Base-by-base conservation (phyloP, 192 early-diverging fungal genomes). In the Backusella australiensis region DNA sequence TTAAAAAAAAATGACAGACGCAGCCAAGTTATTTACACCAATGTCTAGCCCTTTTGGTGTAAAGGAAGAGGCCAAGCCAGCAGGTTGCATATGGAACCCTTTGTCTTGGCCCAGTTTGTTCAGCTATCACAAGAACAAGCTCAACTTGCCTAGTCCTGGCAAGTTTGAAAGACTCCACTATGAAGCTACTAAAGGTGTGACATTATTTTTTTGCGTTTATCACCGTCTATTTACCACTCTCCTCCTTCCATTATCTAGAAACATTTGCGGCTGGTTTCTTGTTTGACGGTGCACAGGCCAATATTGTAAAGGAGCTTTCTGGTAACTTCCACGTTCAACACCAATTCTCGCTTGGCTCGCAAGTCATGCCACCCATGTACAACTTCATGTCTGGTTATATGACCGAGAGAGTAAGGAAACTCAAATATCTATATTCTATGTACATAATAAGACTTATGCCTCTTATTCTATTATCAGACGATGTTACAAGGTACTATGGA, bases 291-390 rank as follows among this genome's bases (percentile, higher is more conserved):
- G 97, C 93, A 6, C 94, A 95, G 73, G 94, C 96, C 69, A 96
- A 99, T 74, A 87, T 99, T 75, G 90, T 93, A 34, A 97, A 96
- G 78, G 89, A 95, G 34, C 84, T 98, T 81, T 95, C 95, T 72
- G 93, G 87, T 56, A 95, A 96, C 89, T 98, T 99, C 87, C 96
- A 98, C 78, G 94, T 96, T 59, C 90, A 93, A 34, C 98, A 99
- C 89, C 90, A 92, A 66, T 93, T 99, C 83, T 86, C 91, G 38
- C 92, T 97, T 86, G 98, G 94, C 9, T 88, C 93, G 56, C 86
- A 91, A 14, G 89, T 89, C 36, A 84, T 89, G 39, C 96, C 96
- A 19, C 92, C 95, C 35, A 86, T 85, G 77, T 99, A 98, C 85
- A 94, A 96, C 85, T 99, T 99, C 85, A 92, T 91, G 35, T 91